Base-by-base conservation (phyloP, 129 eudicot genomes). In the Scalesia atractyloides region DNA sequence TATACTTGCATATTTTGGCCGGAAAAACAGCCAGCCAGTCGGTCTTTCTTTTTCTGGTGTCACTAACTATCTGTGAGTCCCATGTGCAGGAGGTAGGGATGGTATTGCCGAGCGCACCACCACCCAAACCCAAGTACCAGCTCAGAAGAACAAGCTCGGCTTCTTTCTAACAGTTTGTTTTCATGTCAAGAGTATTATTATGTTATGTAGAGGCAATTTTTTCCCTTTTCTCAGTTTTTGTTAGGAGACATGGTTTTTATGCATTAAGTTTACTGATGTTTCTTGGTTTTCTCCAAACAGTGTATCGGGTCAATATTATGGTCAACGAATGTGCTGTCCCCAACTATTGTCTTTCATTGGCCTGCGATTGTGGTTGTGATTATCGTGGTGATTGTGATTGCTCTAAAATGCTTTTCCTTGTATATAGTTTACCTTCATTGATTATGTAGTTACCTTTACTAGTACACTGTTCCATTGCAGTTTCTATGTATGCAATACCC, bases 101-200 rank as follows among this genome's bases (percentile, higher is more conserved):
- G 56, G 68, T 51, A 60, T 75, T 89, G 86, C 90, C 96, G 5
- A 54, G 69, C 49, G 73, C 85, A 73, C 87, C 86, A 11, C 86
- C 82, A 16, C 93, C 91, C 12, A 82, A 87, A 70, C 88, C 94
- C 13, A 90, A 80, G 81, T 84, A 78, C 69, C 90, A 84, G 82
- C 96, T 89, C 4, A 87, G 96, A 50, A 68, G 96, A 76, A 87
- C 93, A 57, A 87, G 82, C 79, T 90, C 94, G 44, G 88, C 88
- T 12, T 75, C 89, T 63, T 67, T 86, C 73, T 89, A 72, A 73
- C 75, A 75, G 39, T 22, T 54, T 14, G 13, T 70, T 50, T 58
- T 34, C 16, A 41, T 48, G 36, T 59, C 64, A 41, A 41, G 36
- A 39, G 64, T 61, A 36, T 48, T 24, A 68, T 65, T 56, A 56